A percentile compares a stretch with the other conserved stretches of the same genome.
phyloP scores from a whole-genome alignment of 2,329 filamentous ascomycete genomes.

The Davidsoniella virescens region DNA sequence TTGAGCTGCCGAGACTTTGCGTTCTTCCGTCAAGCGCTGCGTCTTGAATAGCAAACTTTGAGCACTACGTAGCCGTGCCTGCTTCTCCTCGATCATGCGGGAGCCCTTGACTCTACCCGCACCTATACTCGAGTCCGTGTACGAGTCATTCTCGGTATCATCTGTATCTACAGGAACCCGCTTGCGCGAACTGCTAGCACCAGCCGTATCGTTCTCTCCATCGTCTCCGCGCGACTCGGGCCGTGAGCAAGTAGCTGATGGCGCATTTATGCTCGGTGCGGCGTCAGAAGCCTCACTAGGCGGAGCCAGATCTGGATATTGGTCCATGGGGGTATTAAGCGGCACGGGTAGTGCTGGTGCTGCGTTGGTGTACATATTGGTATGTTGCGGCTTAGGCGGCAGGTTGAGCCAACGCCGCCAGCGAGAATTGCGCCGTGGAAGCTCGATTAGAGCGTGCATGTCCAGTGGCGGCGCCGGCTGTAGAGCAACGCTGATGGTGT shows the following conservation, averaged over 20 bases:
- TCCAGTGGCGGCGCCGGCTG: constrained; percentile 16
- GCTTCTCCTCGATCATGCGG: constrained; percentile 21
- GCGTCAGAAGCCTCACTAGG: background rate
- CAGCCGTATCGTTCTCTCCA: constrained; percentile 1
- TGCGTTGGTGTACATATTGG: constrained; percentile 13
- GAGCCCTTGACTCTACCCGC: constrained; percentile 13
- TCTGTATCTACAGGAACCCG: constrained; percentile 14
- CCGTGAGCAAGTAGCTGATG: constrained; percentile 6
- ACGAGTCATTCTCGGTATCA: constrained; percentile 16
- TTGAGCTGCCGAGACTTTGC: background rate
- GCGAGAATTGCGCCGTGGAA: constrained; percentile 14
- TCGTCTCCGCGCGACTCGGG: constrained; percentile 1
- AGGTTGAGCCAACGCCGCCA: constrained; percentile 14
- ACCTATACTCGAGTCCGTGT: constrained; percentile 17
- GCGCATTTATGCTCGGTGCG: constrained; percentile 3
- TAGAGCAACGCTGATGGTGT: constrained; percentile 16
- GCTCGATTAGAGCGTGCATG: constrained; percentile 14
- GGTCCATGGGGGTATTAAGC: constrained; percentile 5
- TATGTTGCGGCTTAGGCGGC: constrained; percentile 12
- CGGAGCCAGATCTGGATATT: constrained; percentile 2
- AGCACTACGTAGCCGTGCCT: constrained; percentile 26
- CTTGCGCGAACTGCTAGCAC: constrained; percentile 14
- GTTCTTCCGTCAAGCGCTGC: constrained; percentile 4
- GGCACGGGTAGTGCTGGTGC: constrained; percentile 12
- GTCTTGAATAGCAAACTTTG: constrained; percentile 22